Evolutionary conservation across 768 basidiomycete genomes (phyloP).

Genomic region (Suillus sp.): DNA sequence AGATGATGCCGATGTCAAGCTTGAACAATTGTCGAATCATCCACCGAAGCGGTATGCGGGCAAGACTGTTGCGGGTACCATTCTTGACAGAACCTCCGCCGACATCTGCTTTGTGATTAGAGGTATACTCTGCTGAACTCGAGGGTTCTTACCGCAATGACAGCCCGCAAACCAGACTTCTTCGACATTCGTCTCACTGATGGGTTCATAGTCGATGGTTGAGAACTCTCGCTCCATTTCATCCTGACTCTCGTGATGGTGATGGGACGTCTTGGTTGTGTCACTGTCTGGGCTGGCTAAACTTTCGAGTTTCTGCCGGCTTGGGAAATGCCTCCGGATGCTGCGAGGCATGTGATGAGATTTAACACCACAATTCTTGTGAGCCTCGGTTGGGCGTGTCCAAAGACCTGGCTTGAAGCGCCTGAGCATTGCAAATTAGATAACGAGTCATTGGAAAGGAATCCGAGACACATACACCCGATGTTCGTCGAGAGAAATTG

Average conservation of each 20-base stretch:
- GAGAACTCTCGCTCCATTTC: constrained; percentile 47
- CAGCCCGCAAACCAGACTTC: constrained; percentile 85
- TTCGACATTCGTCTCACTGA: constrained; percentile 55
- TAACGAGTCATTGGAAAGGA: constrained; percentile 38
- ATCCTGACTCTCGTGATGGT: constrained; percentile 22
- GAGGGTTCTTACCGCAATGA: constrained; percentile 60
- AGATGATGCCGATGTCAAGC: constrained; percentile 58
- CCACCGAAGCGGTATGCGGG: constrained; percentile 76
- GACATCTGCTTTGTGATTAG: constrained; percentile 50
- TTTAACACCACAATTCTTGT: constrained; percentile 46
- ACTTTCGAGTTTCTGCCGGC: constrained; percentile 18
- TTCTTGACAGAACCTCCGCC: constrained; percentile 73
- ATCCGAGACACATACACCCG: constrained; percentile 41
- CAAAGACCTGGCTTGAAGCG: constrained; percentile 39
- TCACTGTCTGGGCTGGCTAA: background rate
- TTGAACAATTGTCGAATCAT: constrained; percentile 72
- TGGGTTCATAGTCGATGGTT: constrained; percentile 16
- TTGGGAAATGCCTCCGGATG: constrained; percentile 23
- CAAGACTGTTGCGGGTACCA: constrained; percentile 56
- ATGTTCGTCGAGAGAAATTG: constrained; percentile 68
- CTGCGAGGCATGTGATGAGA: constrained; percentile 51
- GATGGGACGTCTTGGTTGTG: constrained; percentile 7
- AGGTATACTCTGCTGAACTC: background rate
- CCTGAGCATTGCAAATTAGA: constrained; percentile 24
- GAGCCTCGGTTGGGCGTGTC: constrained; percentile 43